Base-by-base conservation (phyloP, 257 asterid genomes). In the Cruciata laevipes region DNA sequence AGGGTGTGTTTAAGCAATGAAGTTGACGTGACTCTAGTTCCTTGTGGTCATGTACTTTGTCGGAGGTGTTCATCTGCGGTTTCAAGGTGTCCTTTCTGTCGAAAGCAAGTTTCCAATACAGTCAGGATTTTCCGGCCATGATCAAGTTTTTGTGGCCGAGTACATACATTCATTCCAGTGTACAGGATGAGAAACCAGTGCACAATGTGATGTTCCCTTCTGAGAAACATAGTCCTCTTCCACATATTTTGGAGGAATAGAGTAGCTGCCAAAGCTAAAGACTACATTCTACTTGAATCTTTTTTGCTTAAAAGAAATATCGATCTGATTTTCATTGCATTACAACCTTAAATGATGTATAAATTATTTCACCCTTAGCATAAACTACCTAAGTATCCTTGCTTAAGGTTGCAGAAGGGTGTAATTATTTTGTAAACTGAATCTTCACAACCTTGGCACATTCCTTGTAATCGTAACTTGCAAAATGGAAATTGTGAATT, bases 61-160 rank as follows among this genome's bases (percentile, higher is more conserved):
- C 85, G 87, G 49, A 80, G 93, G 76, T 92, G 98, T 83, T 86
- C 97, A 21, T 82, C 96, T 66, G 98, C 95, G 40, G 98, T 89
- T 78, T 86, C 96, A 6, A 81, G 90, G 82, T 92, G 98, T 73
- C 98, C 97, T n/a, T 92, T 89, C 82, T 92, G 98, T 73, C 86
- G 98, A 18, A 66, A 80, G 63, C 97, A 89, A 80, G 98, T 89
- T 69, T 83, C 95, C 1, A 83, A 84, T 68, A 75, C 89, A 12
- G 78, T 87, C 79, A 82, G 85, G 81, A 84, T 92, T 71, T 92
- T 84, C 79, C 86, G 97, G 61, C 97, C 98, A 40, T 92, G 83
- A 91, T 63, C 20, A 63, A 18, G 42, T 32, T 17, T 9, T 27
- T 49, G 44, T 30, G 12, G 16, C 32, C 21, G 12, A 24, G 30